phyloP scores from a whole-genome alignment of 306 rosid genomes.

The Prunus mongolica region DNA sequence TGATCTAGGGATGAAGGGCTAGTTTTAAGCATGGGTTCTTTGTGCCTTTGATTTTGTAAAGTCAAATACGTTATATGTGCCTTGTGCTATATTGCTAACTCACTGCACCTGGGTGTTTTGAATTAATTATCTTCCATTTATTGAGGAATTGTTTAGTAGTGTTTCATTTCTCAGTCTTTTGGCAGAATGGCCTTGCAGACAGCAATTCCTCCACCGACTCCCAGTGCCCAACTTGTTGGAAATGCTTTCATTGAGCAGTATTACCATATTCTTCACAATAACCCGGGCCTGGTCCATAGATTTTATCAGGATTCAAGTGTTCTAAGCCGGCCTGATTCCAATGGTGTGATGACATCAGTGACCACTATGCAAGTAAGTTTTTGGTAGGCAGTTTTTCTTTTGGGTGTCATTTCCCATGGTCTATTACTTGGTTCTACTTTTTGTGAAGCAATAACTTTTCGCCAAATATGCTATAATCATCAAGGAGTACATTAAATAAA shows the following conservation, averaged over 20 bases:
- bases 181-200: conserved; percentile 67
- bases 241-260: conserved; percentile 82
- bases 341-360: conserved; percentile 64
- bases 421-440: background rate
- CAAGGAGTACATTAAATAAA: background rate
- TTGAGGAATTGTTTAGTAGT: conserved; percentile 4
- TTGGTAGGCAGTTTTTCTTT: background rate
- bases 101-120: background rate
- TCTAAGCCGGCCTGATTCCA: conserved; percentile 65
- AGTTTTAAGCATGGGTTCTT: background rate
- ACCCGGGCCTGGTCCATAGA: conserved; percentile 60
- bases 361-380: conserved; percentile 77
- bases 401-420: background rate
- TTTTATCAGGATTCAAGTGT: conserved; percentile 75
- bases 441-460: background rate
- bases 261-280: conserved; percentile 75
- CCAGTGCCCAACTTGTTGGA: conserved; percentile 61
- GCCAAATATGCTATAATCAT: background rate
- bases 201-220: conserved; percentile 36
- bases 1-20: background rate
- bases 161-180: background rate
- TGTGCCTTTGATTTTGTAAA: background rate
- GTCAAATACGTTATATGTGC: background rate
- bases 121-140: conserved; percentile 8
- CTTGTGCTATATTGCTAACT: background rate